phyloP scores from a whole-genome alignment of 177 flowering plant species.

The Vitis hybrid region DNA sequence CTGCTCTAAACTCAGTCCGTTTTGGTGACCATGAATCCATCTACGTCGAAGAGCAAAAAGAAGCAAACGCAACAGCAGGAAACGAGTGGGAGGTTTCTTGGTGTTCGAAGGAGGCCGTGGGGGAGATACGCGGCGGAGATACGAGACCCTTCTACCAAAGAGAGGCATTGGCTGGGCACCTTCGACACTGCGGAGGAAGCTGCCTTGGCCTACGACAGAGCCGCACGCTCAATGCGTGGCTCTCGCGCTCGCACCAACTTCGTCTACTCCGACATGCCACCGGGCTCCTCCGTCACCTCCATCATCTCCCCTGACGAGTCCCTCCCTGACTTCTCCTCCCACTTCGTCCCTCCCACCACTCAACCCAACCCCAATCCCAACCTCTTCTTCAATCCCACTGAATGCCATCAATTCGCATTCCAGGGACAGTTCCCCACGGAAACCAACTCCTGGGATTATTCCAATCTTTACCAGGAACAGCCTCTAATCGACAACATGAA shows the following conservation, averaged over 20 bases:
- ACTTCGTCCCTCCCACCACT: slow-evolving; percentile 9
- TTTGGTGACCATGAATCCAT: slow-evolving; percentile 16
- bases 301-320: slow-evolving; percentile 64
- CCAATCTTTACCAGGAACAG: neutral
- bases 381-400: slow-evolving; percentile 11
- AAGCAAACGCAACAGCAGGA: slow-evolving; percentile 9
- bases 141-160: slow-evolving; percentile 71
- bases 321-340: slow-evolving; percentile 8
- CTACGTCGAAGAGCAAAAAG: slow-evolving; percentile 23
- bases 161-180: slow-evolving; percentile 84
- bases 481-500: neutral
- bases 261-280: slow-evolving; percentile 78
- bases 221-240: slow-evolving; percentile 86
- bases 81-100: slow-evolving; percentile 37
- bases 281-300: slow-evolving; percentile 71
- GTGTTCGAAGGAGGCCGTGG: slow-evolving; percentile 73
- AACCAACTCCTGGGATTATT: slow-evolving; percentile 10
- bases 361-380: slow-evolving; percentile 11
- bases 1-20: neutral
- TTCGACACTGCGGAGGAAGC: slow-evolving; percentile 89
- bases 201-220: slow-evolving; percentile 77
- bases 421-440: slow-evolving; percentile 1
- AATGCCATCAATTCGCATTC: slow-evolving; percentile 11
- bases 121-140: slow-evolving; percentile 74
- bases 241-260: slow-evolving; percentile 81